A percentile compares a stretch with the other conserved stretches of the same genome.
Evolutionary conservation across 2,329 filamentous ascomycete species (phyloP).

Genomic region (Ophiostoma populinum): DNA sequence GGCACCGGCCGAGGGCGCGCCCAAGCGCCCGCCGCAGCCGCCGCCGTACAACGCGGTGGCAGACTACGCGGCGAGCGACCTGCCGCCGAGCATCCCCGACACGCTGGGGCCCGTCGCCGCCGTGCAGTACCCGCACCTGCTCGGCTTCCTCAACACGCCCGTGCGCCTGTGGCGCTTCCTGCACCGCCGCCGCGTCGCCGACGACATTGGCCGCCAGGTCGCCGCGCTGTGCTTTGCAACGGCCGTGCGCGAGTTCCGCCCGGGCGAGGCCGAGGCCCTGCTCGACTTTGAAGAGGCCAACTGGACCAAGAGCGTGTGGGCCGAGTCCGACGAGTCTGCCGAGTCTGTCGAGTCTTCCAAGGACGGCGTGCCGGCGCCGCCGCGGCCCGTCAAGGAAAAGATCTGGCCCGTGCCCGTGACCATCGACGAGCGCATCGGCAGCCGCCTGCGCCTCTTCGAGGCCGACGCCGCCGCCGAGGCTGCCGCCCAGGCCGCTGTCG

Average conservation of each 20-base stretch:
- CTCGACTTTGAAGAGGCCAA: constrained; percentile 58
- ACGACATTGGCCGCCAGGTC: constrained; percentile 72
- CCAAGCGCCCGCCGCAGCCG: constrained; percentile 43
- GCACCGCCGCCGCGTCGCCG: constrained; percentile 68
- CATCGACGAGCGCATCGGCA: constrained; percentile 57
- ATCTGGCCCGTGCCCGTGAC: constrained; percentile 63
- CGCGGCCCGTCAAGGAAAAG: constrained; percentile 35
- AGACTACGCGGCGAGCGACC: constrained; percentile 49
- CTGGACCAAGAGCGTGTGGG: constrained; percentile 68
- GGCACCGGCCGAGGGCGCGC: too few species aligned
- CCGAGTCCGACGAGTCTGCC: constrained; percentile 21
- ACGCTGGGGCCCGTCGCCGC: constrained; percentile 57
- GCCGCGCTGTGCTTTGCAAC: constrained; percentile 63
- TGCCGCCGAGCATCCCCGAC: constrained; percentile 49
- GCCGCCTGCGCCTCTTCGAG: constrained; percentile 67
- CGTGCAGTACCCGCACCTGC: constrained; percentile 70
- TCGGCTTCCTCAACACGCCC: constrained; percentile 83
- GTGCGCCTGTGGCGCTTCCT: constrained; percentile 77
- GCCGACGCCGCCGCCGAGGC: constrained; percentile 52
- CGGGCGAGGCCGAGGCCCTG: constrained; percentile 44
- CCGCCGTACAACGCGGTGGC: constrained; percentile 56
- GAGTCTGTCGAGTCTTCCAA: too few species aligned
- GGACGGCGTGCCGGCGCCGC: constrained; percentile 1
- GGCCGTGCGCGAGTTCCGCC: constrained; percentile 31
- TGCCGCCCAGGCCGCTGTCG: constrained; percentile 41